Percentiles rank a stretch among this genome's conserved stretches.
Evolutionary conservation across 345 rosid genomes (phyloP).

Genomic region (Populus davidiana): DNA sequence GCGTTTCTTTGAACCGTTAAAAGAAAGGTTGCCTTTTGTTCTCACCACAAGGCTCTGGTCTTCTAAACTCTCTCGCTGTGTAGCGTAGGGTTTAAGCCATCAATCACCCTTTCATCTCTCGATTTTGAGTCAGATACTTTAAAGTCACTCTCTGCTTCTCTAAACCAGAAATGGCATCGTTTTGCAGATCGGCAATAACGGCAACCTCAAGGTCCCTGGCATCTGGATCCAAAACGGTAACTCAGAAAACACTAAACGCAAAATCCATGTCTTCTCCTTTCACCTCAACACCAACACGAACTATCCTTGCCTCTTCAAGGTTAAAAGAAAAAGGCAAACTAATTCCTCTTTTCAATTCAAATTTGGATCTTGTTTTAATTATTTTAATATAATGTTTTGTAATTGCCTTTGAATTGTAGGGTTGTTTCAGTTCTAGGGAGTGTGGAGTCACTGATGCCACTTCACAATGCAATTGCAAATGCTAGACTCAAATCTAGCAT

Average conservation of each 20-base stretch:
- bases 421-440: slow-evolving; percentile 57
- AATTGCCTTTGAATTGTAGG: slow-evolving; percentile 30
- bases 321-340: not conserved
- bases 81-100: slow-evolving; percentile 31
- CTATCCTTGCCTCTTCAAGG: slow-evolving; percentile 48
- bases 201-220: slow-evolving; percentile 39
- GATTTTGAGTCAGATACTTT: not conserved
- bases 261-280: slow-evolving; percentile 25
- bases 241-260: slow-evolving; percentile 24
- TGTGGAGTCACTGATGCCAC: slow-evolving; percentile 72
- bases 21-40: not conserved
- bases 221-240: slow-evolving; percentile 28
- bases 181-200: slow-evolving; percentile 37
- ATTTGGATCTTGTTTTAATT: not conserved
- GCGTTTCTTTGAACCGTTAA: not conserved
- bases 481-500: slow-evolving; percentile 76
- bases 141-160: not conserved
- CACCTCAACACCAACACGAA: slow-evolving; percentile 40
- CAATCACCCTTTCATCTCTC: not conserved
- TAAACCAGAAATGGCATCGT: slow-evolving; percentile 37
- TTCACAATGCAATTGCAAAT: slow-evolving; percentile 79
- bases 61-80: not conserved
- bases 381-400: not conserved
- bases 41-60: not conserved
- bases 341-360: not conserved